Evolutionary conservation across 768 basidiomycete species (phyloP).

Genomic region (Boletus subparvulus): DNA sequence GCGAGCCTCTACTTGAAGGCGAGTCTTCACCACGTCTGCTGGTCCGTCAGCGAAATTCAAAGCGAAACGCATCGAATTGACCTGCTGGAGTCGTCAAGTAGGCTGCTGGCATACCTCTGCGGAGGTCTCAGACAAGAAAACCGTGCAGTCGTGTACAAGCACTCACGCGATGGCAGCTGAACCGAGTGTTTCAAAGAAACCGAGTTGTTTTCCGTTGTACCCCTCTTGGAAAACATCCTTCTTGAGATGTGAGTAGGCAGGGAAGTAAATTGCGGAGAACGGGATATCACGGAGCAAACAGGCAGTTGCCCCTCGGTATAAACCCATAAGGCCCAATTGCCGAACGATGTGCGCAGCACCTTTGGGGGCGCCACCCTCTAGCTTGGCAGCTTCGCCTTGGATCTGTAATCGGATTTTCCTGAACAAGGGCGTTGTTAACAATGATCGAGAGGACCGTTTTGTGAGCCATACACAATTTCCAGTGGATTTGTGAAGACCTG

Average conservation of each 20-base stretch:
- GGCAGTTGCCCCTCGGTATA: conserved; percentile 91
- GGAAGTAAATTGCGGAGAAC: conserved; percentile 93
- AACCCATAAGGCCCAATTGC: conserved; percentile 86
- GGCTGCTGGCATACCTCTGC: conserved; percentile 96
- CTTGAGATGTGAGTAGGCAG: conserved; percentile 86
- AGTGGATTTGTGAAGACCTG: conserved; percentile 97
- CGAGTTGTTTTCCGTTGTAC: conserved; percentile 89
- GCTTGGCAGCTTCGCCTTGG: conserved; percentile 93
- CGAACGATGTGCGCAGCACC: conserved; percentile 93
- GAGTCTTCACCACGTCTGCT: conserved; percentile 95
- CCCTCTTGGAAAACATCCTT: conserved; percentile 95
- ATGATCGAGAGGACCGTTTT: neutral
- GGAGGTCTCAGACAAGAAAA: conserved; percentile 26
- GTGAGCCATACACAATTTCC: conserved; percentile 78
- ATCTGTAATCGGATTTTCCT: conserved; percentile 93
- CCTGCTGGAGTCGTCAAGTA: conserved; percentile 91
- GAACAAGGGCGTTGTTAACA: conserved; percentile 2
- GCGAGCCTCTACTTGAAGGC: conserved; percentile 89
- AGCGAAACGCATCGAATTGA: conserved; percentile 33
- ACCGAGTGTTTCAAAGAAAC: conserved; percentile 84
- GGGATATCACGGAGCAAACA: conserved; percentile 95
- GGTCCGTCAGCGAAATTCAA: conserved; percentile 13
- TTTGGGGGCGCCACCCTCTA: conserved; percentile 74
- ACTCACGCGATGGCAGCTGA: conserved; percentile 82
- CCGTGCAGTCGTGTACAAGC: conserved; percentile 13